These are phyloP conservation scores for Cyanidioschyzon merolae DNA, from an alignment of 23 red algal species.

Conservation along the genomic window DNA sequence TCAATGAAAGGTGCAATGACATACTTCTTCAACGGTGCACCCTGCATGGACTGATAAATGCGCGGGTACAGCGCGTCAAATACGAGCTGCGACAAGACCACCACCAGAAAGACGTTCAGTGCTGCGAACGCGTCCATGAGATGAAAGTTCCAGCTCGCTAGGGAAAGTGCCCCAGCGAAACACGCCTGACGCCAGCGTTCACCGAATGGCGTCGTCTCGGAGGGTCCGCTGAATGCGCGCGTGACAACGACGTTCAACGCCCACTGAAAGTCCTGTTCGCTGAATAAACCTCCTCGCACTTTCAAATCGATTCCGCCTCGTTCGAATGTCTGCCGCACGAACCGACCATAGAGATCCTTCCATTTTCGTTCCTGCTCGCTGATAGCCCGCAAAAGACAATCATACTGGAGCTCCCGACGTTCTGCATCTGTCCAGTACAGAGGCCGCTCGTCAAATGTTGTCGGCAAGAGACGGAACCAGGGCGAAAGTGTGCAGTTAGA, in stretches of 20 bases:
- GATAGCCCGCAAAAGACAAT: conserved; percentile 16
- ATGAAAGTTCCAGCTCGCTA: not conserved
- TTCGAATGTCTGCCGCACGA: not conserved
- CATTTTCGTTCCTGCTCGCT: conserved; percentile 27
- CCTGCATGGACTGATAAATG: conserved; percentile 34
- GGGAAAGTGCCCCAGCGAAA: conserved; percentile 22
- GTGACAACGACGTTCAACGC: conserved; percentile 48
- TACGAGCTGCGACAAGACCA: conserved; percentile 31
- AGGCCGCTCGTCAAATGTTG: conserved; percentile 5
- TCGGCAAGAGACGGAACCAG: not conserved
- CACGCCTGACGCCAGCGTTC: conserved; percentile 37
- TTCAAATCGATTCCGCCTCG: not conserved
- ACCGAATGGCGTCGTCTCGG: conserved; percentile 57
- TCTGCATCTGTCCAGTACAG: conserved; percentile 44
- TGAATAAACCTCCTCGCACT: conserved; percentile 13
- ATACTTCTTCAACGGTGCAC: conserved; percentile 33
- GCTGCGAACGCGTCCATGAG: not conserved
- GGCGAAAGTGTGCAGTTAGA: not conserved
- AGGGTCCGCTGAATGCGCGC: conserved; percentile 51
- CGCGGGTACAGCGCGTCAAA: conserved; percentile 60
- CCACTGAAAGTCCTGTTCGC: conserved; percentile 49
- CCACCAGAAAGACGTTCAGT: conserved; percentile 30
- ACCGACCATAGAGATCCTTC: conserved; percentile 25
- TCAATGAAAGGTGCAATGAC: conserved; percentile 57
- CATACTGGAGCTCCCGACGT: conserved; percentile 33